phyloP scores from a whole-genome alignment of 2,329 filamentous ascomycete species.

The Simplicillium sp. region DNA sequence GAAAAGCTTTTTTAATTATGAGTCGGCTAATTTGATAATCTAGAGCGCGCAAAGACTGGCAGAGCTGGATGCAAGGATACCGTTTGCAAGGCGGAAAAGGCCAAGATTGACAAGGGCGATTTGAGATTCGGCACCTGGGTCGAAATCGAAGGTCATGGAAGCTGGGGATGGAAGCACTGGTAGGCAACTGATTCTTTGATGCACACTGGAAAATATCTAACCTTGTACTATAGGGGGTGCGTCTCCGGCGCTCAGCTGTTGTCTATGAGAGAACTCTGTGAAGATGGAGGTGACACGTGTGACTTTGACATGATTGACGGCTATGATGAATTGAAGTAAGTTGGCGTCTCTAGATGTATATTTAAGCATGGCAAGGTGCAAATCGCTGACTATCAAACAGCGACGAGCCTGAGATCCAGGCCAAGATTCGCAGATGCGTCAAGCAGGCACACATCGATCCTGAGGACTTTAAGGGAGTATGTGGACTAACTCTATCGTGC shows the following conservation, averaged over 20 bases:
- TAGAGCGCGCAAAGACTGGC: constrained; percentile 51
- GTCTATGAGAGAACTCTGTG: constrained; percentile 51
- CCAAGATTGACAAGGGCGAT: constrained; percentile 72
- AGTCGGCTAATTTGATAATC: constrained; percentile 7
- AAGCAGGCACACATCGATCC: constrained; percentile 72
- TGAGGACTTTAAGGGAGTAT: constrained; percentile 82
- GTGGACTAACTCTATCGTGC: constrained; percentile 24
- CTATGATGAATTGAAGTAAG: constrained; percentile 61
- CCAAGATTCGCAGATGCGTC: constrained; percentile 65
- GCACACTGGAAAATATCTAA: background rate
- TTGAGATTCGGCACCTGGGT: constrained; percentile 71
- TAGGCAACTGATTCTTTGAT: constrained; percentile 29
- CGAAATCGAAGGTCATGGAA: constrained; percentile 47
- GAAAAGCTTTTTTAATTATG: background rate
- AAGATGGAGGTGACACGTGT: constrained; percentile 32
- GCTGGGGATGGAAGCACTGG: constrained; percentile 83
- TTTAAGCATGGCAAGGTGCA: background rate
- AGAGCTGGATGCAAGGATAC: constrained; percentile 65
- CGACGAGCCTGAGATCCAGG: constrained; percentile 51
- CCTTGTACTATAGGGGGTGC: constrained; percentile 59
- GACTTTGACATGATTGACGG: constrained; percentile 67
- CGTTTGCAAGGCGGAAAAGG: constrained; percentile 58
- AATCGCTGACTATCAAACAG: constrained; percentile 15
- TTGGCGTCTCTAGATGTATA: background rate
- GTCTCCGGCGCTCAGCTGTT: constrained; percentile 66